Base-by-base conservation (phyloP, 495 filamentous ascomycete genomes). In the Penicillium longicatenatum region DNA sequence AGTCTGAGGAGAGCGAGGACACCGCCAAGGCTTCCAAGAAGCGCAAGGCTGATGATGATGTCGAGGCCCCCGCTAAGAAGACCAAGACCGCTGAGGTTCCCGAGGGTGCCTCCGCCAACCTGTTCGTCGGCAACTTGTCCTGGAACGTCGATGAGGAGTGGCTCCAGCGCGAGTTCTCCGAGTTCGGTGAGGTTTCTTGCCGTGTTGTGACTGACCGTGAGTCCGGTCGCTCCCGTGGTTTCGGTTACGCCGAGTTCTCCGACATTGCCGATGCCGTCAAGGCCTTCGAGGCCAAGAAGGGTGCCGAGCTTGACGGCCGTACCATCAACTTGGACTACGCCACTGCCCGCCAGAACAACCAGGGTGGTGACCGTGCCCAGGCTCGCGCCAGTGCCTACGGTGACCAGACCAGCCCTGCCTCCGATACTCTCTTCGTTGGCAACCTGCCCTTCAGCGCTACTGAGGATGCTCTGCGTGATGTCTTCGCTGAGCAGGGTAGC, bases 141-240 rank as follows among this genome's bases (percentile, higher is more conserved):
- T 98, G 92, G 92, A 93, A 88, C 66, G 80, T 98, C 50, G 92
- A 96, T 66, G 94, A 98, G 72, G 89, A 94, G 58, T 91, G 87
- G 85, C 86, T 98, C 52, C 82, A 82, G 59, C 83, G 87, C 61
- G 89, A 96, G 75, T 98, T 98, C 74, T 83, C 91, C 79, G 75
- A 80, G 45, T 96, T 87, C 70, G 92, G 90, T 62, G 89, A 89
- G 63, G 79, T 97, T 55, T 75, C 82, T 66, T 85, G 84, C 54
- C 86, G 89, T 60, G 86, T 98, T 66, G 88, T 98, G 68, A 89
- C 85, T 50, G 94, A 98, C 75, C 85, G 86, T 66, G 86, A 86
- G 24, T 83, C 80, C 67, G 89, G 90, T 57, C 89, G 91, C 64
- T 96, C 93, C 67, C 92, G 90, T 73, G 94, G 94, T 61, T 98